Conservation (phyloP, 768 basidiomycete genomes). For the Coprinopsis marcescibilis region DNA sequence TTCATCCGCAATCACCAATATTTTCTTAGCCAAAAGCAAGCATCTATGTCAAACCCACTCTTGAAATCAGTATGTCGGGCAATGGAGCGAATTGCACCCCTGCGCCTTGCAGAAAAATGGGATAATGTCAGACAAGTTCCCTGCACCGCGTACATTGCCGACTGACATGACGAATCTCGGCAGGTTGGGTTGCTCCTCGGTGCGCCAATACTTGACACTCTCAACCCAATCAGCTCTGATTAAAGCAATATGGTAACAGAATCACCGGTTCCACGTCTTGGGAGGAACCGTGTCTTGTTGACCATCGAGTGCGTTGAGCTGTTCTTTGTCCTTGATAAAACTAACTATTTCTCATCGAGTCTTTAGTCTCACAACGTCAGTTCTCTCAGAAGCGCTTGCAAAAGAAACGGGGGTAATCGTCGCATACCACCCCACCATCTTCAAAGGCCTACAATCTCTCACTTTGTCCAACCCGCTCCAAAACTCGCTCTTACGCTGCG, state of each 20-base stretch:
- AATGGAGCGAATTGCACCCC: slow-evolving; percentile 84
- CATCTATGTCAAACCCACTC: no score
- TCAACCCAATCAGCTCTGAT: slow-evolving; percentile 3
- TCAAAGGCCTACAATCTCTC: slow-evolving; percentile 66
- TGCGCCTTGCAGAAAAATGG: slow-evolving; percentile 84
- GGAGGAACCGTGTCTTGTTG: slow-evolving; percentile 47
- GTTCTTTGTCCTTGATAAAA: neutral
- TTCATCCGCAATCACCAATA: no score
- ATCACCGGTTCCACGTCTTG: slow-evolving; percentile 44
- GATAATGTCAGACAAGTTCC: slow-evolving; percentile 69
- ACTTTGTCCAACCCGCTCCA: slow-evolving; percentile 79
- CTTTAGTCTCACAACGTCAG: slow-evolving; percentile 64
- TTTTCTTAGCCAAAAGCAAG: no score
- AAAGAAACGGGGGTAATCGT: slow-evolving; percentile 62
- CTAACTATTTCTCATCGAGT: slow-evolving; percentile 13
- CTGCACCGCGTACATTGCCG: no score
- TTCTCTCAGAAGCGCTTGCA: slow-evolving; percentile 61
- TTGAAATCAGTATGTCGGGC: slow-evolving; percentile 54
- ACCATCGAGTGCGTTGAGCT: slow-evolving; percentile 69
- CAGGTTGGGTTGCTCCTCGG: slow-evolving; percentile 76
- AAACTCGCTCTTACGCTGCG: slow-evolving; percentile 70
- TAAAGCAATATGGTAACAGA: slow-evolving; percentile 28
- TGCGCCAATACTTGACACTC: slow-evolving; percentile 21
- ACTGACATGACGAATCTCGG: slow-evolving; percentile 2
- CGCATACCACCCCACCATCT: slow-evolving; percentile 84